Evolutionary conservation across 495 filamentous ascomycete genomes (phyloP).

Genomic region (Parachaetomium inaequale): DNA sequence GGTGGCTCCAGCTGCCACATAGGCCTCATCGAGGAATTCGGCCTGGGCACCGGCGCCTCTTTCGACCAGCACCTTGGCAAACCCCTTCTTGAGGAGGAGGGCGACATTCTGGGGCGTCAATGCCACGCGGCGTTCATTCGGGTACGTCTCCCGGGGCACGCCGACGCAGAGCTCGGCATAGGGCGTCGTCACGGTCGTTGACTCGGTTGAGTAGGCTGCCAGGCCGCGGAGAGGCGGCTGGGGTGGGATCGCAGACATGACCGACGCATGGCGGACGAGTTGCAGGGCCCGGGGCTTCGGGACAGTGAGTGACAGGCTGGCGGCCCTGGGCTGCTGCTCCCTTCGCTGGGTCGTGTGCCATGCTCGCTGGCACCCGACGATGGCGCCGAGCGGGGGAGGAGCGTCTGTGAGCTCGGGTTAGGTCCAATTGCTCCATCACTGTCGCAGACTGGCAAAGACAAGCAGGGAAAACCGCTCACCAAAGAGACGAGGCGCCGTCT

Average conservation of each 20-base stretch:
- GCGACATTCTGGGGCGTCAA: constrained; percentile 76
- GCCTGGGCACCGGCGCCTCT: constrained; percentile 69
- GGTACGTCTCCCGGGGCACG: constrained; percentile 65
- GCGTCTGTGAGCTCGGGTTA: constrained; percentile 21
- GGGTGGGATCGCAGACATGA: constrained; percentile 26
- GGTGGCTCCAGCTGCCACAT: constrained; percentile 67
- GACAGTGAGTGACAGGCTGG: constrained; percentile 24
- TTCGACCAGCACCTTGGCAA: constrained; percentile 67
- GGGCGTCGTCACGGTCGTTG: constrained; percentile 50
- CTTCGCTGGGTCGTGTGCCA: constrained; percentile 31
- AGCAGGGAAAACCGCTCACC: constrained; percentile 21
- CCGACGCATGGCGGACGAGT: constrained; percentile 36
- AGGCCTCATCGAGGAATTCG: constrained; percentile 67
- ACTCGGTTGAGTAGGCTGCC: constrained; percentile 34
- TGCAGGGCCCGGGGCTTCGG: constrained; percentile 25
- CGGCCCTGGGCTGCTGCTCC: constrained; percentile 15
- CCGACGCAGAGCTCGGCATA: constrained; percentile 67
- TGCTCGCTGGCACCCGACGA: constrained; percentile 29
- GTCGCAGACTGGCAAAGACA: neutral
- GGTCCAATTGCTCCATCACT: neutral
- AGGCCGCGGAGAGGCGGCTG: constrained; percentile 8
- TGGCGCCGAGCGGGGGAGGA: constrained; percentile 14
- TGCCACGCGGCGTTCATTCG: constrained; percentile 72
- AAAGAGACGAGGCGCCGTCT: constrained; percentile 15
- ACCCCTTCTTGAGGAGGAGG: constrained; percentile 74